These are phyloP conservation scores for Tolypocladium cylindrosporum DNA, from an alignment of 2,329 filamentous ascomycete species.

Conservation along the genomic window DNA sequence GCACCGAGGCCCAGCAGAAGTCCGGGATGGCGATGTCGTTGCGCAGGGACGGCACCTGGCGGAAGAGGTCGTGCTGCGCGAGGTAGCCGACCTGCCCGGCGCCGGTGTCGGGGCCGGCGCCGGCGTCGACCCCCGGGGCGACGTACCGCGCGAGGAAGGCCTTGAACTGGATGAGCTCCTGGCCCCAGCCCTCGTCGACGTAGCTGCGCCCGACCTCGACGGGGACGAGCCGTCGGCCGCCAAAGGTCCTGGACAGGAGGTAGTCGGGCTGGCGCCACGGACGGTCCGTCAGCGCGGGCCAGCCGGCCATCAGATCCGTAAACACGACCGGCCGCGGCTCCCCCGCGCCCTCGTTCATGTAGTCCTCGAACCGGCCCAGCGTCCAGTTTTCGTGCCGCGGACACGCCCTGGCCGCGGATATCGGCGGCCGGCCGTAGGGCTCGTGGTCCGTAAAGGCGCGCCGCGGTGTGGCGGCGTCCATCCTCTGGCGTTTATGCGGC, in stretches of 20 bases:
- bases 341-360: slow-evolving; percentile 37
- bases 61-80: slow-evolving; percentile 81
- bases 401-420: slow-evolving; percentile 14
- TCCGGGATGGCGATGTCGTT: slow-evolving; percentile 74
- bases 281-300: slow-evolving; percentile 63
- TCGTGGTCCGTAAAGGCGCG: slow-evolving; percentile 16
- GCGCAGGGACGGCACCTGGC: slow-evolving; percentile 67
- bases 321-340: slow-evolving; percentile 59
- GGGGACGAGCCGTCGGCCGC: slow-evolving; percentile 70
- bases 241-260: slow-evolving; percentile 63
- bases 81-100: slow-evolving; percentile 57
- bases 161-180: slow-evolving; percentile 66
- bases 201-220: slow-evolving; percentile 83
- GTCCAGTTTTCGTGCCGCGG: slow-evolving; percentile 29
- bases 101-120: slow-evolving; percentile 6
- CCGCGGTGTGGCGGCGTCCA: background rate
- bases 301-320: slow-evolving; percentile 48
- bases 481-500: slow-evolving; percentile 12
- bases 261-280: slow-evolving; percentile 70
- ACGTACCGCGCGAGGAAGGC: slow-evolving; percentile 61
- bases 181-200: slow-evolving; percentile 75
- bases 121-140: slow-evolving; percentile 7
- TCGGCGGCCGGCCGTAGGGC: slow-evolving; percentile 15
- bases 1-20: slow-evolving; percentile 67
- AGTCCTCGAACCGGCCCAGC: slow-evolving; percentile 50